Conservation (phyloP, 1,284 basidiomycete genomes). For the Ustilago cynodontis region DNA sequence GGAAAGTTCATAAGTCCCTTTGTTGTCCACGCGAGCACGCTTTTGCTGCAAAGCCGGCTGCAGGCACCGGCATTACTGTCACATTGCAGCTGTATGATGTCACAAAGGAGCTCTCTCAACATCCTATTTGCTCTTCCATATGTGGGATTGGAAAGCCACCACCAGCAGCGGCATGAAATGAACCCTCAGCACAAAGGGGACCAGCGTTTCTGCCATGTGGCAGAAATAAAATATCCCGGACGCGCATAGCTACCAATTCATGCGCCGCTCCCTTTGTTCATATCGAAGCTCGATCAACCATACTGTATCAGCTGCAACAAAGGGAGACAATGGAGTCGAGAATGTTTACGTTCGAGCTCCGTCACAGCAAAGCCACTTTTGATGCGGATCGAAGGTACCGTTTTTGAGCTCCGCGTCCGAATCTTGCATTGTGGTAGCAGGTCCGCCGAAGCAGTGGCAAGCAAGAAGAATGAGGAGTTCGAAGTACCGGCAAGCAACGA, state of each 20-base stretch:
- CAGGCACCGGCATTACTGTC: not conserved
- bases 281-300: not conserved
- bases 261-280: not conserved
- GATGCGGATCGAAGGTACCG: not conserved
- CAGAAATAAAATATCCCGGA: not conserved
- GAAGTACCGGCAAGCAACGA: not conserved
- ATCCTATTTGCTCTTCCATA: not conserved
- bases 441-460: not conserved
- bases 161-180: not conserved
- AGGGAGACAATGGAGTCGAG: not conserved
- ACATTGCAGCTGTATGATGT: not conserved
- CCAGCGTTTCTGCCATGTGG: not conserved
- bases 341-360: constrained; percentile 8
- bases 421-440: not conserved
- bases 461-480: not conserved
- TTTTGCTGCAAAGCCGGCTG: not conserved
- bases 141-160: not conserved
- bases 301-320: not conserved
- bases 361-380: constrained; percentile 3
- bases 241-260: not conserved
- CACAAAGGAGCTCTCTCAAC: not conserved
- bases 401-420: not conserved
- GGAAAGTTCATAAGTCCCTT: constrained; percentile 1
- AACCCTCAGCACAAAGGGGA: not conserved
- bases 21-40: constrained; percentile 4